These are phyloP conservation scores for Ligustrum vulgare DNA, from an alignment of 257 asterid genomes.

Conservation along the genomic window DNA sequence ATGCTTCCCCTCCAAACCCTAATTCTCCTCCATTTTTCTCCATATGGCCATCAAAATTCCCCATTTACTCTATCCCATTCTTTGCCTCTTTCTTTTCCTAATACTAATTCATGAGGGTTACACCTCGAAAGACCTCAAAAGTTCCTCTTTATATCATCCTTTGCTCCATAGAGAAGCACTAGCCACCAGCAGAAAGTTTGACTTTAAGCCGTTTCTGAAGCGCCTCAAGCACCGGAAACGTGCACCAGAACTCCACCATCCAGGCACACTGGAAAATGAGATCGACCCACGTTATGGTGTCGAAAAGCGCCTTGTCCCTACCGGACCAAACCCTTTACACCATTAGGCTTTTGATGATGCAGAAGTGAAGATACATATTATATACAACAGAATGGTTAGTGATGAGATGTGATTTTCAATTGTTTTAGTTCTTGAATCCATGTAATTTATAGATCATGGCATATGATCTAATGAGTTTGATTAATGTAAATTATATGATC, in stretches of 20 bases:
- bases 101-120: slow-evolving; percentile 43
- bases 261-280: slow-evolving; percentile 22
- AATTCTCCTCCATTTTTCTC: slow-evolving; percentile 34
- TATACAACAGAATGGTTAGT: slow-evolving; percentile 27
- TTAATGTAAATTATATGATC: slow-evolving; percentile 29
- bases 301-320: slow-evolving; percentile 73
- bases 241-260: background rate
- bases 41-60: slow-evolving; percentile 46
- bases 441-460: slow-evolving; percentile 17
- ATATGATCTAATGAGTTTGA: slow-evolving; percentile 12
- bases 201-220: slow-evolving; percentile 58
- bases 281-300: slow-evolving; percentile 72
- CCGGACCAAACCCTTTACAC: slow-evolving; percentile 88
- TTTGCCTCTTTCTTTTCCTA: slow-evolving; percentile 47
- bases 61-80: slow-evolving; percentile 34
- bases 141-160: slow-evolving; percentile 7
- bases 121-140: slow-evolving; percentile 24
- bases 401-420: slow-evolving; percentile 17
- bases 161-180: slow-evolving; percentile 47
- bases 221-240: slow-evolving; percentile 25
- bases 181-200: slow-evolving; percentile 38
- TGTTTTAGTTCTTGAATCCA: slow-evolving; percentile 8
- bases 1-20: slow-evolving; percentile 64
- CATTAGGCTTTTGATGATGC: slow-evolving; percentile 38
- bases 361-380: background rate